These are phyloP conservation scores for Alternaria viburni DNA, from an alignment of 2,329 filamentous ascomycete genomes.

Conservation along the genomic window DNA sequence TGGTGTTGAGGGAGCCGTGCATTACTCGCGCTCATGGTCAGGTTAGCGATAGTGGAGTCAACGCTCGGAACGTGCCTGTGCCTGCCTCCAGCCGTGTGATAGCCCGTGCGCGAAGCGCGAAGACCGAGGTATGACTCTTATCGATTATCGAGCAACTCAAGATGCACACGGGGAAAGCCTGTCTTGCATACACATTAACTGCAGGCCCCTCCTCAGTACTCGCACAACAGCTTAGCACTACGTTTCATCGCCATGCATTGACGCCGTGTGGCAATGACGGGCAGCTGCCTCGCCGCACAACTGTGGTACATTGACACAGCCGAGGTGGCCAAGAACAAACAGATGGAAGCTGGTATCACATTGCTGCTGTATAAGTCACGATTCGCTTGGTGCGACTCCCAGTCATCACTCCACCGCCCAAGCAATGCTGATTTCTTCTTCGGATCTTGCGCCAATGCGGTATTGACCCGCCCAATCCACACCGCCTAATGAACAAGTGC, in stretches of 20 bases:
- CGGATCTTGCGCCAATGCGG: not conserved
- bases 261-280: conserved; percentile 18
- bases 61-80: not conserved
- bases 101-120: not conserved
- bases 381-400: not conserved
- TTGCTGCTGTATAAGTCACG: conserved; percentile 7
- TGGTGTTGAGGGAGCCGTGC: conserved; percentile 39
- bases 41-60: not conserved
- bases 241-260: conserved; percentile 5
- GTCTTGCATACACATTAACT: not conserved
- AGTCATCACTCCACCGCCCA: not conserved
- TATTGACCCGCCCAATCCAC: not conserved
- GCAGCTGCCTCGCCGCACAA: conserved; percentile 6
- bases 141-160: not conserved
- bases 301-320: not conserved
- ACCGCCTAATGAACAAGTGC: conserved; percentile 8
- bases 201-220: not conserved
- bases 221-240: conserved; percentile 5
- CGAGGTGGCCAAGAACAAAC: not conserved
- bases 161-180: not conserved
- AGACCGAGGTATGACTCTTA: not conserved
- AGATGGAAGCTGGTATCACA: conserved; percentile 9
- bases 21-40: conserved; percentile 6
- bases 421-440: conserved; percentile 1
- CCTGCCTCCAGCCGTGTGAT: not conserved